A percentile compares a stretch with the other conserved stretches of the same genome.
Evolutionary conservation across 169 alveolate species (phyloP).

Genomic region (Perkinsus chesapeaki): DNA sequence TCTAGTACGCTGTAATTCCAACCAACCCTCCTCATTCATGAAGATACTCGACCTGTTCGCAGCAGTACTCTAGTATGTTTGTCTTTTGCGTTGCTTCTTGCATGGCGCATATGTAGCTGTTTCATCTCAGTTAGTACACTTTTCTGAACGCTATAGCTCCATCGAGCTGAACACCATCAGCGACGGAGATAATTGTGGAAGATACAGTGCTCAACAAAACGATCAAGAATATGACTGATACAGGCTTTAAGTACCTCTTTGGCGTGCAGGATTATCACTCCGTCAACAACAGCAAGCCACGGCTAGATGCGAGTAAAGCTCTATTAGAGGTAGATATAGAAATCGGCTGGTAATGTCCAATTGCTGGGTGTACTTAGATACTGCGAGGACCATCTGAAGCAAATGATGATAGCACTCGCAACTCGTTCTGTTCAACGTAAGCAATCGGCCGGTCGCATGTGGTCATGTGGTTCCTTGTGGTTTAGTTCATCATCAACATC

Average conservation of each 20-base stretch:
- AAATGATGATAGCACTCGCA: not conserved
- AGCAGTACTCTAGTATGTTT: not conserved
- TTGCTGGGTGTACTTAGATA: not conserved
- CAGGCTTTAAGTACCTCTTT: not conserved
- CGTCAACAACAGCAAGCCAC: not conserved
- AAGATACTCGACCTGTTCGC: not conserved
- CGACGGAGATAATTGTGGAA: not conserved
- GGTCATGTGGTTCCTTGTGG: not conserved
- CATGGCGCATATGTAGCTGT: not conserved
- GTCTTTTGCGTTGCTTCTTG: not conserved
- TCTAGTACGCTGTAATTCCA: not conserved
- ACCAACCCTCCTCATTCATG: not conserved
- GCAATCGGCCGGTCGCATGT: not conserved
- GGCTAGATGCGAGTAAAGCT: not conserved
- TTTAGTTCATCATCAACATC: not conserved
- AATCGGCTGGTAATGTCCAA: not conserved
- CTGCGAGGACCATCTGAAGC: not conserved
- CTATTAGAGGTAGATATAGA: not conserved
- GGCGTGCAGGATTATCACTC: not conserved
- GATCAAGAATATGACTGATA: not conserved
- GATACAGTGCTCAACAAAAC: not conserved
- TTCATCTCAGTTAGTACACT: not conserved
- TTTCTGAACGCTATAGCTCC: not conserved
- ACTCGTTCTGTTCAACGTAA: not conserved
- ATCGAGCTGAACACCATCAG: not conserved